These are phyloP conservation scores for Apiospora pterosperma DNA, from an alignment of 2,329 filamentous ascomycete genomes.

Conservation along the genomic window DNA sequence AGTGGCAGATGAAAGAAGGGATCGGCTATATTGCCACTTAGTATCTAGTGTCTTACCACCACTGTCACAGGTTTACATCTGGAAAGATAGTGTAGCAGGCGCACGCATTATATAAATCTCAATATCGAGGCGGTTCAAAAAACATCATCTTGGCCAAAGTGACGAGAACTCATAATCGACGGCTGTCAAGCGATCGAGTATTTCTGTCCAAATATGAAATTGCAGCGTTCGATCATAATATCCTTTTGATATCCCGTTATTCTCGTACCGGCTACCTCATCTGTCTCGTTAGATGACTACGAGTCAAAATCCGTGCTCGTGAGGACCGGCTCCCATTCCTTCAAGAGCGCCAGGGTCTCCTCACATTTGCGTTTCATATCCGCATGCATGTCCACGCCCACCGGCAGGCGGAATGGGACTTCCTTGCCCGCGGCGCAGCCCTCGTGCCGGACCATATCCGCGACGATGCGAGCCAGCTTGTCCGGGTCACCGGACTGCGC, in stretches of 20 bases:
- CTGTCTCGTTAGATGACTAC: too few species aligned
- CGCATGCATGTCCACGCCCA: slow-evolving; percentile 11
- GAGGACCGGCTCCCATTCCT: slow-evolving; percentile 13
- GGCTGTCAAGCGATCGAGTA: too few species aligned
- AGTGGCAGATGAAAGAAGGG: background rate
- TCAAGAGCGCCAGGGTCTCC: slow-evolving; percentile 10
- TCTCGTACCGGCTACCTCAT: too few species aligned
- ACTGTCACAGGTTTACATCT: background rate
- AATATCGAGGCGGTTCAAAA: too few species aligned
- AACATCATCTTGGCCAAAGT: too few species aligned
- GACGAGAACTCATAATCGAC: too few species aligned
- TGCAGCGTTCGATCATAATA: too few species aligned
- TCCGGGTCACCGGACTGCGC: slow-evolving; percentile 12
- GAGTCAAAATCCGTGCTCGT: slow-evolving; percentile 12
- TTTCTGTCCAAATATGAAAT: too few species aligned
- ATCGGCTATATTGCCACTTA: slow-evolving; percentile 5
- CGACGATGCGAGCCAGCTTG: slow-evolving; percentile 6
- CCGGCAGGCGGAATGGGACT: slow-evolving; percentile 13
- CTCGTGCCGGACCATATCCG: slow-evolving; percentile 9
- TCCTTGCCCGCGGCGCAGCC: slow-evolving; percentile 12
- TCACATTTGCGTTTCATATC: slow-evolving; percentile 14
- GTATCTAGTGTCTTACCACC: slow-evolving; percentile 9
- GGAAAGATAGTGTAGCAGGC: background rate
- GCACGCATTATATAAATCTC: background rate
- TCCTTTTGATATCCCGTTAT: too few species aligned